Conservation (phyloP, 2,329 filamentous ascomycete genomes). For the Lachnellula occidentalis region DNA sequence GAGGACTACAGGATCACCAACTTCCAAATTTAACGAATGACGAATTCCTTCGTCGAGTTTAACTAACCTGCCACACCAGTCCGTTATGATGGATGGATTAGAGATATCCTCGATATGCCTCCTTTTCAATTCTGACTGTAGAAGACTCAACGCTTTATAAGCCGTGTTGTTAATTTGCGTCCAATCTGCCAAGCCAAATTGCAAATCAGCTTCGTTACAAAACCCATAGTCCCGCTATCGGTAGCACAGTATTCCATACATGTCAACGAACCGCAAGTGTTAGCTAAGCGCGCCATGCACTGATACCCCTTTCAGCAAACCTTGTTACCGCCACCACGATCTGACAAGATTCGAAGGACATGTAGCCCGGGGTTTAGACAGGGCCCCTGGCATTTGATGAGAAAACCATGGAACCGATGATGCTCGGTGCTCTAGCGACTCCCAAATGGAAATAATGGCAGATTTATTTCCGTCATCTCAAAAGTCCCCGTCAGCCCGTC, state of each 20-base stretch:
- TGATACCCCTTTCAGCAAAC: neutral
- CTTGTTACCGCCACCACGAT: neutral
- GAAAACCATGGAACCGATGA: neutral
- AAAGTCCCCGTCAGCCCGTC: neutral
- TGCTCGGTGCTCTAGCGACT: neutral
- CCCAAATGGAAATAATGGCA: constrained; percentile 3
- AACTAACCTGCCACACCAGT: no score
- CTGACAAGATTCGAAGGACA: neutral
- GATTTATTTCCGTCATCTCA: constrained; percentile 8
- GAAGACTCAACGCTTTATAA: no score
- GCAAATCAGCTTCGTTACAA: no score
- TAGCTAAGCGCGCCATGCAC: neutral
- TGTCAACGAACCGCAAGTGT: neutral
- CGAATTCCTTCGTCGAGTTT: no score
- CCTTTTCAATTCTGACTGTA: no score
- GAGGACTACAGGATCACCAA: no score
- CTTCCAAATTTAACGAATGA: no score
- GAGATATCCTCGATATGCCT: no score
- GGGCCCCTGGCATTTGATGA: neutral
- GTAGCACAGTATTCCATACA: neutral
- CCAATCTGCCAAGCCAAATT: no score
- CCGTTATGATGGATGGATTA: no score
- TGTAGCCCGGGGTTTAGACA: neutral
- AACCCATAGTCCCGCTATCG: no score
- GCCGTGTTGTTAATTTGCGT: no score